Conservation (phyloP, 2,329 filamentous ascomycete genomes). For the Zymoseptoria brevis region DNA sequence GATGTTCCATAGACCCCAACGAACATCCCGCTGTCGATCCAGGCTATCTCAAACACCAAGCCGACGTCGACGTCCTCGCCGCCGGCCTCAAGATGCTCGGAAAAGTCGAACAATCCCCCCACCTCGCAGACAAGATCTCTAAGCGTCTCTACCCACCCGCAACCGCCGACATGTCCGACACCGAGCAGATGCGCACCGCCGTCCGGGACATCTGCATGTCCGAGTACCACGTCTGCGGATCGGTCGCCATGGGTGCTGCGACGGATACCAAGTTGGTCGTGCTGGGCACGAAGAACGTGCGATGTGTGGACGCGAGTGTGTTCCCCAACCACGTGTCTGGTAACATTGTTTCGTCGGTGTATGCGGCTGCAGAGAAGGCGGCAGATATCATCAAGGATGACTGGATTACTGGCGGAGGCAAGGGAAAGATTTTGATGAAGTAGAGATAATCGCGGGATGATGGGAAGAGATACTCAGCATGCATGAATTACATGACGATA, state of each 20-base stretch:
- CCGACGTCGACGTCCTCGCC: slow-evolving; percentile 37
- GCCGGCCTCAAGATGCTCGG: slow-evolving; percentile 33
- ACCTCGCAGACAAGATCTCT: slow-evolving; percentile 36
- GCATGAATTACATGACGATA: not conserved
- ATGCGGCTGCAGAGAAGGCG: slow-evolving; percentile 28
- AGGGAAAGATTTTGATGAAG: not conserved
- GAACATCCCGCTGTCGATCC: slow-evolving; percentile 22
- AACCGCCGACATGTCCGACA: slow-evolving; percentile 18
- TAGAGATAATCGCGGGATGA: not conserved
- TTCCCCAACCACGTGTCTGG: slow-evolving; percentile 27
- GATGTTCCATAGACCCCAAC: slow-evolving; percentile 12
- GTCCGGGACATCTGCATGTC: slow-evolving; percentile 21
- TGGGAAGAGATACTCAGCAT: not conserved
- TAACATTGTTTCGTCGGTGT: slow-evolving; percentile 25
- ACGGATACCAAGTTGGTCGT: slow-evolving; percentile 32
- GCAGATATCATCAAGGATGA: slow-evolving; percentile 29
- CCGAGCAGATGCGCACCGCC: slow-evolving; percentile 20
- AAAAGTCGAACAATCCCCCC: slow-evolving; percentile 36
- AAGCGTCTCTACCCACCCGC: slow-evolving; percentile 28
- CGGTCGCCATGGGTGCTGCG: slow-evolving; percentile 36
- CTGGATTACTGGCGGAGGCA: slow-evolving; percentile 12
- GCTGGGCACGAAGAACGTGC: slow-evolving; percentile 30
- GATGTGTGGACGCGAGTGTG: slow-evolving; percentile 32
- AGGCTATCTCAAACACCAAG: slow-evolving; percentile 34
- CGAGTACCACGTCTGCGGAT: slow-evolving; percentile 35